Percentiles rank a stretch among this genome's conserved stretches.
These are phyloP conservation scores for Calonectria honghensis DNA, from an alignment of 2,329 filamentous ascomycete genomes.

Conservation along the genomic window DNA sequence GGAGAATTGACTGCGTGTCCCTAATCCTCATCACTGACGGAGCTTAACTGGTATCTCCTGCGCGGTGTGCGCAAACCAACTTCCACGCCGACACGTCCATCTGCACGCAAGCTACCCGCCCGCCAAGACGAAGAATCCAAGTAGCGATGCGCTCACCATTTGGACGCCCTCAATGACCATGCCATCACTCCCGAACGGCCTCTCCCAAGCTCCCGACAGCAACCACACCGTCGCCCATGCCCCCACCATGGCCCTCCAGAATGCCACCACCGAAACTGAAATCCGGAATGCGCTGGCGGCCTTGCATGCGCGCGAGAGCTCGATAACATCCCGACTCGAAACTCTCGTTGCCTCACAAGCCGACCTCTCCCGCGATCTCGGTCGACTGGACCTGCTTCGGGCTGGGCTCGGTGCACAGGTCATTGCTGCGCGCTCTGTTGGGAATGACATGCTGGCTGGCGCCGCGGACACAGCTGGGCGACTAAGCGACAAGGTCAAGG, in stretches of 20 bases:
- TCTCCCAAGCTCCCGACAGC: slow-evolving; percentile 58
- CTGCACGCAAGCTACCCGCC: slow-evolving; percentile 33
- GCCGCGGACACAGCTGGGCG: slow-evolving; percentile 90
- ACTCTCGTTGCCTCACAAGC: slow-evolving; percentile 87
- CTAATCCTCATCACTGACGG: slow-evolving; percentile 41
- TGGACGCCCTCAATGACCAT: slow-evolving; percentile 65
- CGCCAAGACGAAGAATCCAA: slow-evolving; percentile 47
- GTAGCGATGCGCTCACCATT: slow-evolving; percentile 66
- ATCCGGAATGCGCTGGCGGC: slow-evolving; percentile 85
- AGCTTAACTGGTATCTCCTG: slow-evolving; percentile 39
- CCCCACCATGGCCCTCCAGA: slow-evolving; percentile 70
- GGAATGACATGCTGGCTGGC: slow-evolving; percentile 91
- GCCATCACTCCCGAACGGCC: slow-evolving; percentile 69
- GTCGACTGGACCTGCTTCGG: slow-evolving; percentile 90
- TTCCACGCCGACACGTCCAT: slow-evolving; percentile 39
- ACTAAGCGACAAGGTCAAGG: slow-evolving; percentile 90
- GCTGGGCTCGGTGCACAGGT: slow-evolving; percentile 92
- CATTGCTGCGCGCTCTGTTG: slow-evolving; percentile 87
- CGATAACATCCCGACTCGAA: slow-evolving; percentile 84
- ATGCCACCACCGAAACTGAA: slow-evolving; percentile 84
- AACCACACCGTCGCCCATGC: slow-evolving; percentile 57
- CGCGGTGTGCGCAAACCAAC: slow-evolving; percentile 42
- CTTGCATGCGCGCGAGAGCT: slow-evolving; percentile 84
- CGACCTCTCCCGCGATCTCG: slow-evolving; percentile 89
- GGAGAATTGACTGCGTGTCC: slow-evolving; percentile 54